Conservation (phyloP, 176 grass and related monocot genomes). For the Tuctoria greenei region DNA sequence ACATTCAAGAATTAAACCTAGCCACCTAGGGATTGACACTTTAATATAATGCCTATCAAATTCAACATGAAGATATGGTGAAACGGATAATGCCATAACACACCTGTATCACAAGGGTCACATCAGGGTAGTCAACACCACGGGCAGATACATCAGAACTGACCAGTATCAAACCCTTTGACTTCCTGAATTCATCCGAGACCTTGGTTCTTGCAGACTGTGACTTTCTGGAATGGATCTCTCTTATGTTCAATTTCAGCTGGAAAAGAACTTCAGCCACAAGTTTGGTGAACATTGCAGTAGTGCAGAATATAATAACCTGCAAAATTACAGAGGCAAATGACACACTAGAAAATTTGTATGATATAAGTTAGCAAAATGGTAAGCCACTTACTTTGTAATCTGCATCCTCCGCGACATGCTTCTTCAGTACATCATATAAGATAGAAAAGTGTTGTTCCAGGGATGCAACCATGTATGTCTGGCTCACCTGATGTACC, state of each 20-base stretch:
- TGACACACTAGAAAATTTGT: slow-evolving; percentile 25
- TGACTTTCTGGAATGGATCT: slow-evolving; percentile 93
- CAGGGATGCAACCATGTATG: slow-evolving; percentile 64
- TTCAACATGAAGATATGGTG: background rate
- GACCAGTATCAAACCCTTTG: slow-evolving; percentile 88
- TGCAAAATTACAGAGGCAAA: slow-evolving; percentile 43
- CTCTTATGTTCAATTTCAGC: slow-evolving; percentile 75
- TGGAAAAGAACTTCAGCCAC: slow-evolving; percentile 72
- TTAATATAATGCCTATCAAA: background rate
- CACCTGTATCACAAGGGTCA: slow-evolving; percentile 92
- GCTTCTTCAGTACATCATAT: slow-evolving; percentile 67
- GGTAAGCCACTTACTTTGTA: slow-evolving; percentile 67
- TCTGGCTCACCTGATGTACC: slow-evolving; percentile 74
- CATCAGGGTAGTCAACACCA: slow-evolving; percentile 95
- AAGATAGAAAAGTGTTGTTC: slow-evolving; percentile 71
- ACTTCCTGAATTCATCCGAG: slow-evolving; percentile 85
- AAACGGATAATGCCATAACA: slow-evolving; percentile 1
- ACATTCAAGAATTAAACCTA: slow-evolving; percentile 2
- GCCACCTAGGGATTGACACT: background rate
- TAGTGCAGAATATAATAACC: slow-evolving; percentile 98
- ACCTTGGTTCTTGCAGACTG: slow-evolving; percentile 84
- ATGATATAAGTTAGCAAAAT: slow-evolving; percentile 30
- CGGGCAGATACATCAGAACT: slow-evolving; percentile 97
- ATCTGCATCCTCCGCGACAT: slow-evolving; percentile 75
- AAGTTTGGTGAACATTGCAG: slow-evolving; percentile 91